Base-by-base conservation (phyloP, 1,139 yeast species). In the Geotrichum macrosporum region DNA sequence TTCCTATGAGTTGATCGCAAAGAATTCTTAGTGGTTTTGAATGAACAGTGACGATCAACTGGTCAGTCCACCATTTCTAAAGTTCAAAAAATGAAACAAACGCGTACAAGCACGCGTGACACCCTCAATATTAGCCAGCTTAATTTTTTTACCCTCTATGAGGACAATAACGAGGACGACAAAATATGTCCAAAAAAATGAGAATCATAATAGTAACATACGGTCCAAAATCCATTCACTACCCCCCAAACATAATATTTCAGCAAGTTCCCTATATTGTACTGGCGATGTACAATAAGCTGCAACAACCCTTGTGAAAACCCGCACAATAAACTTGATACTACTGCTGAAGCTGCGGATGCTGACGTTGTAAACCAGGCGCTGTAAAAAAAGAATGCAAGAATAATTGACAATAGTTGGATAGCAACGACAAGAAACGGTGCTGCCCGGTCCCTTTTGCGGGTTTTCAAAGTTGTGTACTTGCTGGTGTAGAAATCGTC, bases 161-260 rank as follows among this genome's bases (percentile, higher is more conserved):
- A n/a, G n/a, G n/a, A n/a, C n/a, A n/a, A n/a, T n/a, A n/a, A n/a
- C n/a, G n/a, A n/a, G n/a, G n/a, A n/a, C n/a, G n/a, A n/a, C n/a
- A n/a, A n/a, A n/a, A n/a, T n/a, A n/a, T n/a, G n/a, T n/a, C n/a
- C n/a, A n/a, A n/a, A n/a, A n/a, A n/a, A n/a, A n/a, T n/a, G n/a
- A n/a, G n/a, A n/a, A n/a, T n/a, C n/a, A n/a, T n/a, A n/a, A n/a
- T n/a, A n/a, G n/a, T n/a, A n/a, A 53, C 60, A 38, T 47, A 57
- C 60, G 26, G 68, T 63, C 68, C 69, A 66, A 8, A 65, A 36
- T 3, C 71, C 71, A 24, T 63, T 62, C 32, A 62, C 48, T 12
- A 60, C 57, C 1, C 71, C 71, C 70, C 70, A 67, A 3, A 62
- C 60, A 43, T 66, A 66, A 50, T 64, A 67, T 53, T 65, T 66